Percentiles rank a stretch among this genome's conserved stretches.
These are phyloP conservation scores for Saposhnikovia divaricata DNA, from an alignment of 129 eudicot genomes.

Conservation along the genomic window DNA sequence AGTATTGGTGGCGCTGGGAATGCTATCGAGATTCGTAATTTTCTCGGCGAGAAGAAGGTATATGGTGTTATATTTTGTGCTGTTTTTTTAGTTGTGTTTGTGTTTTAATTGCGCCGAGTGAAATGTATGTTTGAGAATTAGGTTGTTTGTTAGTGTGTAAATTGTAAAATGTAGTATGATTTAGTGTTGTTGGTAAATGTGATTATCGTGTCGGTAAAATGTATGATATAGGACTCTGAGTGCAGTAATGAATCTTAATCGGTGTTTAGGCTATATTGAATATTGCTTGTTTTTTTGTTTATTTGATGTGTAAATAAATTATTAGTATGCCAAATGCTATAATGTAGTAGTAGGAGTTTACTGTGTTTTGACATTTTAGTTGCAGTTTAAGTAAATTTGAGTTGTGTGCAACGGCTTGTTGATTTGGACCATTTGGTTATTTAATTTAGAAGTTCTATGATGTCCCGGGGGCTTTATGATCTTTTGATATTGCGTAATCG, in stretches of 20 bases:
- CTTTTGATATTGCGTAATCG: not conserved
- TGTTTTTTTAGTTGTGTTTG: too few species aligned
- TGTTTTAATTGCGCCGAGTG: not conserved
- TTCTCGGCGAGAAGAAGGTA: constrained; percentile 72
- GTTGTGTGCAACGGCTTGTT: not conserved
- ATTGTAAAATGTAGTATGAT: too few species aligned
- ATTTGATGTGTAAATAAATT: too few species aligned
- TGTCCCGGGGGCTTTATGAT: not conserved
- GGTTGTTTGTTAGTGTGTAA: not conserved
- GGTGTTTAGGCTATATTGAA: too few species aligned
- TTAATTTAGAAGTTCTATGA: not conserved
- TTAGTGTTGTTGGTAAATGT: not conserved
- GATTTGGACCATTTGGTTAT: not conserved
- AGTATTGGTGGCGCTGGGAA: constrained; percentile 25
- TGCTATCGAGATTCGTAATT: constrained; percentile 59
- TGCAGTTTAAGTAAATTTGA: not conserved
- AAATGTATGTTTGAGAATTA: not conserved
- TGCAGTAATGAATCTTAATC: not conserved
- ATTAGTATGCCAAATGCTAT: not conserved
- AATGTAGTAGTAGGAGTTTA: not conserved
- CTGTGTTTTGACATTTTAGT: not conserved
- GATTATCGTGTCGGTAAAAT: not conserved
- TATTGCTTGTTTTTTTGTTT: too few species aligned
- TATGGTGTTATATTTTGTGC: not conserved
- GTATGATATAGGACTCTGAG: not conserved